Conservation (phyloP, 306 rosid species). For the Rubus parviflorus region DNA sequence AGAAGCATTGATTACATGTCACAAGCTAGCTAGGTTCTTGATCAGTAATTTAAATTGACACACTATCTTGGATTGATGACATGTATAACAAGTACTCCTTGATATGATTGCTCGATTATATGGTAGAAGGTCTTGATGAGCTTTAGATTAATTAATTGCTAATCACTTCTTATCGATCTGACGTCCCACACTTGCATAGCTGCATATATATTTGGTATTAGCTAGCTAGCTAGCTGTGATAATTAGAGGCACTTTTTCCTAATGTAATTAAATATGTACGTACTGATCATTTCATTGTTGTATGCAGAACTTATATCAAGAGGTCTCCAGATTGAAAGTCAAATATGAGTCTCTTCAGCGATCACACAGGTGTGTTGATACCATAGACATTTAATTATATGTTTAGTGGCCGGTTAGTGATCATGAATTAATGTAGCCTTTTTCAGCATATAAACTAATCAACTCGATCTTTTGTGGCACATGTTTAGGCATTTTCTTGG, state of each 20-base stretch:
- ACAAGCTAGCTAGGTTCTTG: too few species aligned
- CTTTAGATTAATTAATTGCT: too few species aligned
- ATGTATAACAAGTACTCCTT: too few species aligned
- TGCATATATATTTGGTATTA: not conserved
- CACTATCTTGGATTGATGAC: too few species aligned
- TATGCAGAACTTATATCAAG: constrained; percentile 49
- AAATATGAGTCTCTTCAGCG: constrained; percentile 68
- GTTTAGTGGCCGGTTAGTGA: too few species aligned
- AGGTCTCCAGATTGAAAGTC: constrained; percentile 49
- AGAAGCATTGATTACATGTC: too few species aligned
- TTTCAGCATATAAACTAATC: not conserved
- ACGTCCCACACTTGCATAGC: not conserved
- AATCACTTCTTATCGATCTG: too few species aligned
- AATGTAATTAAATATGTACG: too few species aligned
- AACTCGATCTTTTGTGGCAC: not conserved
- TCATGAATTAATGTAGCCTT: too few species aligned
- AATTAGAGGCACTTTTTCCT: not conserved
- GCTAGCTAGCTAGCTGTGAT: not conserved
- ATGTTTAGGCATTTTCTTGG: constrained; percentile 65
- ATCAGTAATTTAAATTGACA: too few species aligned
- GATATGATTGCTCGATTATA: too few species aligned
- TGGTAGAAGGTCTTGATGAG: too few species aligned
- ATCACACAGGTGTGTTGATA: constrained; percentile 50
- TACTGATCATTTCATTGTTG: not conserved
- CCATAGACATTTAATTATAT: not conserved